Conservation (phyloP, 2,329 filamentous ascomycete species). For the Monilinia fructicola region DNA sequence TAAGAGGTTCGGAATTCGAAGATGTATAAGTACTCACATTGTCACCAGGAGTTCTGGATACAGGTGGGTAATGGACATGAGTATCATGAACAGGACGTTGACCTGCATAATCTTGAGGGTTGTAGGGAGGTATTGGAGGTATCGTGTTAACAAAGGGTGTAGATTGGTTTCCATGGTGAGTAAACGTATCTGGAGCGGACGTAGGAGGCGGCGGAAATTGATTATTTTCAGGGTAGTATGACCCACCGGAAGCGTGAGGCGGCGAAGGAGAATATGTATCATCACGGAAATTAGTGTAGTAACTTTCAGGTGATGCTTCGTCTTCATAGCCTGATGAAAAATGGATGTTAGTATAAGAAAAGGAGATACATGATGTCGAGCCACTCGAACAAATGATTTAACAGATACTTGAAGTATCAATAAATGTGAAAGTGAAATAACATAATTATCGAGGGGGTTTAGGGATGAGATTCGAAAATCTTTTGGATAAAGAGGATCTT, state of each 20-base stretch:
- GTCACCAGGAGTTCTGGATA: slow-evolving; percentile 33
- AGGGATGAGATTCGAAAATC: slow-evolving; percentile 40
- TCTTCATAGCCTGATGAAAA: slow-evolving; percentile 40
- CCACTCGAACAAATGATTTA: slow-evolving; percentile 26
- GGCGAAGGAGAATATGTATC: slow-evolving; percentile 39
- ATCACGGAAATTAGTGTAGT: slow-evolving; percentile 38
- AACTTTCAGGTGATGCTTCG: slow-evolving; percentile 37
- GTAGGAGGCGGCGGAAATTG: slow-evolving; percentile 35
- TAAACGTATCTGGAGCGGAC: slow-evolving; percentile 17
- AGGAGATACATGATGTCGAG: slow-evolving; percentile 29
- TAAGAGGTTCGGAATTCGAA: slow-evolving; percentile 27
- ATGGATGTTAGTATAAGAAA: slow-evolving; percentile 28
- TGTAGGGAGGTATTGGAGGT: slow-evolving; percentile 38
- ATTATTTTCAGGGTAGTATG: slow-evolving; percentile 36
- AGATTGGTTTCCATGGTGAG: slow-evolving; percentile 34
- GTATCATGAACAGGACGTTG: slow-evolving; percentile 31
- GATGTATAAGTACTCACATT: slow-evolving; percentile 41
- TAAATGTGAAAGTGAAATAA: slow-evolving; percentile 12
- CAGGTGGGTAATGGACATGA: slow-evolving; percentile 31
- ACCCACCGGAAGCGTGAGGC: slow-evolving; percentile 40
- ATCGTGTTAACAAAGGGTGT: slow-evolving; percentile 32
- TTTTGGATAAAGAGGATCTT: slow-evolving; percentile 35
- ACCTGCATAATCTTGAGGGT: slow-evolving; percentile 38
- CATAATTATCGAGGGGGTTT: slow-evolving; percentile 24
- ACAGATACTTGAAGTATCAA: slow-evolving; percentile 14